Evolutionary conservation across 2,329 filamentous ascomycete genomes (phyloP), one percentile per base, ranked within the genome.

Genomic region (Sordariomycetes sp.): DNA sequence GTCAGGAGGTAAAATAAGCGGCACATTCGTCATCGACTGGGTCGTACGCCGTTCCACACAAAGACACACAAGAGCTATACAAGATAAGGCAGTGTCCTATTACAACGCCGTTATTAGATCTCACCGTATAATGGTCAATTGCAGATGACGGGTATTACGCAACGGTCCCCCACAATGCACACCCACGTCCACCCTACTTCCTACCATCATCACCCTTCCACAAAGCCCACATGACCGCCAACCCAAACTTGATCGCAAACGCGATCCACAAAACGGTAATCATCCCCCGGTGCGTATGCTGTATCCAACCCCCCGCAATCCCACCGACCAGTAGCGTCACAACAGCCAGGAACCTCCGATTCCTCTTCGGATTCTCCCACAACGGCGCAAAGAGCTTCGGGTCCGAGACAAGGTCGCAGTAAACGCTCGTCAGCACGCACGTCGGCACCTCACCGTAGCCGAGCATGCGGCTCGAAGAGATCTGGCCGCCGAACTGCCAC

Each of bases 371-470:
- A 60, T 81, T 81, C 13, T 73, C 68, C 52, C 60, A 61, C 20
- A 63, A 59, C 17, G 60, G 62, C 1, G 71, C 68, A n/a, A 78
- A 69, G 13, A 80, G 65, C 42, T 72, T 67, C 2, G 73, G 73
- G 62, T 81, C 78, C 20, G 73, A 75, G 62, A 77, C 71, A 25
- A 81, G 62, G 62, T 80, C 78, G 63, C 74, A 78, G 62, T 79
- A 78, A 45, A 78, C 67, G 58, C 73, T 77, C n/a, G 78, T 81
- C 45, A 80, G 64, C 10, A 81, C 78, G 53, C 75, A 77, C 0
- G 78, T 77, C 1, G 78, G 78, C 52, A 81, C 67, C 64, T 80
- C 78, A 57, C 75, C 76, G 62, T 75, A 76, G 10, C 76, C 76
- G 22, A 81, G 67, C 13, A 72, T 65, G 20, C 78, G 70, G 39